Conservation (phyloP, 768 basidiomycete genomes). For the Ramaria sp. region DNA sequence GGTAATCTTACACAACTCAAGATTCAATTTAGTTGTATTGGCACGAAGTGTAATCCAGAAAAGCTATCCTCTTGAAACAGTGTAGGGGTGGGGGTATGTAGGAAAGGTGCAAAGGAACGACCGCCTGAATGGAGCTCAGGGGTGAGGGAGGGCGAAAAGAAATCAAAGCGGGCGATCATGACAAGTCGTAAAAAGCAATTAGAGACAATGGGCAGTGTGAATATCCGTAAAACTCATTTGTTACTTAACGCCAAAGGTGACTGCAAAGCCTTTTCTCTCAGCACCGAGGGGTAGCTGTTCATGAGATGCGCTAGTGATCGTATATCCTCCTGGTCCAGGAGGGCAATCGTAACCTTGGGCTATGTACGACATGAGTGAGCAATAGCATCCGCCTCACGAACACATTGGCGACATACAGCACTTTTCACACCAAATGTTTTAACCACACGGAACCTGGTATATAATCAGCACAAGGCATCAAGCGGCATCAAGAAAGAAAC, state of each 20-base stretch:
- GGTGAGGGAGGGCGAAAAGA: neutral
- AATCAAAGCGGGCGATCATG: neutral
- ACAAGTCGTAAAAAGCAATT: neutral
- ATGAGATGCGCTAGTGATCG: slow-evolving; percentile 75
- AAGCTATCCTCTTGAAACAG: slow-evolving; percentile 2
- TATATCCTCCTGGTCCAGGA: slow-evolving; percentile 80
- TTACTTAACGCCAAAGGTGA: neutral
- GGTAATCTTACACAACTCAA: neutral
- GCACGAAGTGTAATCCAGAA: neutral
- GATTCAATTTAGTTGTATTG: neutral
- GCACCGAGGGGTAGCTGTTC: slow-evolving; percentile 74
- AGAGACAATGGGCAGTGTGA: neutral
- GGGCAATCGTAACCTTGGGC: slow-evolving; percentile 77
- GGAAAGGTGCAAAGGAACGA: neutral
- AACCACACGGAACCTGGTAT: slow-evolving; percentile 36
- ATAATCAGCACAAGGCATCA: neutral
- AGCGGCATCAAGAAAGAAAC: slow-evolving; percentile 10
- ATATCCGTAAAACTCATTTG: neutral
- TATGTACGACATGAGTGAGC: slow-evolving; percentile 17
- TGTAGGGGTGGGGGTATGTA: slow-evolving; percentile 2
- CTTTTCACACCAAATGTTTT: slow-evolving; percentile 78
- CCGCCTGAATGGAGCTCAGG: neutral
- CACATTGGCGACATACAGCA: slow-evolving; percentile 38
- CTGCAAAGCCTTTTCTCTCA: slow-evolving; percentile 57
- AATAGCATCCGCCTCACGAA: slow-evolving; percentile 7